phyloP scores from a whole-genome alignment of 441 rosid species.

The Croton setiger region DNA sequence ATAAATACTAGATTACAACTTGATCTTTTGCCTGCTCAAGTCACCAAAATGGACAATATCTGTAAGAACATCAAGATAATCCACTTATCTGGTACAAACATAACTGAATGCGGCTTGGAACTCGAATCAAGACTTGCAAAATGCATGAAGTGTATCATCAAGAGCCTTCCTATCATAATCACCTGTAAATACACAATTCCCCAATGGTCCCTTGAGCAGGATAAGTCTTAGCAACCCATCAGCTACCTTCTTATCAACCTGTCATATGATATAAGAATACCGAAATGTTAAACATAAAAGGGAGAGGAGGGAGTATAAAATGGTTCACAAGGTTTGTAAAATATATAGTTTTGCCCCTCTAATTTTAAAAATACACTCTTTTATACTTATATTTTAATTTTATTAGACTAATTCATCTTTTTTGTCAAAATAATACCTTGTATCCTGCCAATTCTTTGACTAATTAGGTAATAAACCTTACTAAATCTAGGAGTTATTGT shows the following conservation, averaged over 20 bases:
- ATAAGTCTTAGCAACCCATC: slow-evolving; percentile 91
- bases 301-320: no score
- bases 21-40: not conserved
- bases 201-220: slow-evolving; percentile 86
- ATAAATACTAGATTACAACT: not conserved
- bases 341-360: no score
- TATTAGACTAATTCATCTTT: no score
- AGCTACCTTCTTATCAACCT: slow-evolving; percentile 99
- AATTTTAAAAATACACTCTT: not conserved
- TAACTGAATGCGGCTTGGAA: not conserved
- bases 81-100: not conserved
- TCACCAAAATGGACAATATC: not conserved
- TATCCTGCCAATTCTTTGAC: no score
- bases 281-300: not conserved
- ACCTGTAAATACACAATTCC: slow-evolving; percentile 88
- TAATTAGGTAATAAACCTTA: no score
- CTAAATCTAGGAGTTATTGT: no score
- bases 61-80: not conserved
- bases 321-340: no score
- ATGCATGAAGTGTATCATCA: slow-evolving; percentile 75
- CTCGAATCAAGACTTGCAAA: slow-evolving; percentile 56
- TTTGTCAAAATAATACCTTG: no score
- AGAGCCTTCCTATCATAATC: slow-evolving; percentile 84
- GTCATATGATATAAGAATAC: slow-evolving; percentile 15
- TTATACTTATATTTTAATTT: not conserved